Percentiles rank a stretch among this genome's conserved stretches.
These are phyloP conservation scores for Lactifluus hygrophoroides DNA, from an alignment of 768 basidiomycete species.

Conservation along the genomic window DNA sequence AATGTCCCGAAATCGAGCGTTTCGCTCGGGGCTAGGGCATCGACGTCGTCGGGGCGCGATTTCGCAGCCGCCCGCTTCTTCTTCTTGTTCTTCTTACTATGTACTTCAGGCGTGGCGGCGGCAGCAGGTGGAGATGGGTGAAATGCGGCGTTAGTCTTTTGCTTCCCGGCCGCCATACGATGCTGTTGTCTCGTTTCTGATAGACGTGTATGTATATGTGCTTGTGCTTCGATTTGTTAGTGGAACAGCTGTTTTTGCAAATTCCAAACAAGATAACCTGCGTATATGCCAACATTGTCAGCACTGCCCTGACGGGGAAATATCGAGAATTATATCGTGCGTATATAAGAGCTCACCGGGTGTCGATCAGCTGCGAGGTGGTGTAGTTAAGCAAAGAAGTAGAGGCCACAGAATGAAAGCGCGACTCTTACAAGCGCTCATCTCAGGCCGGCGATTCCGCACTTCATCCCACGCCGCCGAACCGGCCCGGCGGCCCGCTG, in stretches of 20 bases:
- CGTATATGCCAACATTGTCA: background rate
- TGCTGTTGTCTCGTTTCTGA: background rate
- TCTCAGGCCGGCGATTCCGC: background rate
- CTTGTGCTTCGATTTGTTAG: background rate
- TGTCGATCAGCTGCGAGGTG: conserved; percentile 9
- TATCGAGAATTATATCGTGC: background rate
- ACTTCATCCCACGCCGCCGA: conserved; percentile 6
- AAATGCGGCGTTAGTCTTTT: conserved; percentile 3
- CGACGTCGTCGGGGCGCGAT: conserved; percentile 8
- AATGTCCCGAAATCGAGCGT: conserved; percentile 15
- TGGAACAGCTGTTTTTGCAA: background rate
- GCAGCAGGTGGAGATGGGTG: background rate
- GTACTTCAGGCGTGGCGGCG: background rate
- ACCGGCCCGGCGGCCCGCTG: background rate
- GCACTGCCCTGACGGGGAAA: background rate
- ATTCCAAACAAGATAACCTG: conserved; percentile 2
- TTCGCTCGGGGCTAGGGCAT: conserved; percentile 12
- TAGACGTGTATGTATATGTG: background rate
- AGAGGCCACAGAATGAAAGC: conserved; percentile 8
- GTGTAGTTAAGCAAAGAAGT: conserved; percentile 9
- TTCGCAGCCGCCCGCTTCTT: conserved; percentile 10
- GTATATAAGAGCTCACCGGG: conserved; percentile 5
- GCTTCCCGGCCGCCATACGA: conserved; percentile 14
- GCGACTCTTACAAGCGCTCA: conserved; percentile 6
- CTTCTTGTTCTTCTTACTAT: conserved; percentile 10